phyloP scores from a whole-genome alignment of 2,329 filamentous ascomycete genomes.

The Penicillium glabrum region DNA sequence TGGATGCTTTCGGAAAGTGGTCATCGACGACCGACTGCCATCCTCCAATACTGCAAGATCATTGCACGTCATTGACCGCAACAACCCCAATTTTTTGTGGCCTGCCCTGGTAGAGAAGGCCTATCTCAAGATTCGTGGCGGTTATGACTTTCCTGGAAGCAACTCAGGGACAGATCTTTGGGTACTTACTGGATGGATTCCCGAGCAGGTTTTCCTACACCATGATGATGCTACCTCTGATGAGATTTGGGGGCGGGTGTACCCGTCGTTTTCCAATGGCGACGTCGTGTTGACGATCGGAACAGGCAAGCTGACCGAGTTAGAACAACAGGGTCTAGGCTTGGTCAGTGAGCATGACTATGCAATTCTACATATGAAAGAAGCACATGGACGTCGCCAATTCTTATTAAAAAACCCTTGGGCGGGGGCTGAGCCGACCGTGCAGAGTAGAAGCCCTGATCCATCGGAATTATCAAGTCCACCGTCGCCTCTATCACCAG shows the following conservation, averaged over 20 bases:
- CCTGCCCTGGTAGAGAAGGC: slow-evolving; percentile 93
- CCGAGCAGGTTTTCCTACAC: slow-evolving; percentile 90
- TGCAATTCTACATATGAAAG: slow-evolving; percentile 77
- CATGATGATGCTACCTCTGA: slow-evolving; percentile 77
- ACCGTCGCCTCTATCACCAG: slow-evolving; percentile 50
- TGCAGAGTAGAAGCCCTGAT: slow-evolving; percentile 11
- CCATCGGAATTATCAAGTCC: slow-evolving; percentile 3
- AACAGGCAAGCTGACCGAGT: slow-evolving; percentile 75
- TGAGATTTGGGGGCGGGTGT: slow-evolving; percentile 74
- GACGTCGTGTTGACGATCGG: slow-evolving; percentile 88
- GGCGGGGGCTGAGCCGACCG: slow-evolving; percentile 65
- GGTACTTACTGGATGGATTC: slow-evolving; percentile 93
- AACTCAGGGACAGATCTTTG: slow-evolving; percentile 95
- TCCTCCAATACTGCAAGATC: slow-evolving; percentile 69
- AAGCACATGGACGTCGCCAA: slow-evolving; percentile 61
- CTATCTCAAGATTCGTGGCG: slow-evolving; percentile 90
- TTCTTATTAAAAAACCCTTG: slow-evolving; percentile 95
- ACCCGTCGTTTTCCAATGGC: slow-evolving; percentile 70
- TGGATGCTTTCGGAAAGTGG: slow-evolving; percentile 81
- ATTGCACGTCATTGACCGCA: slow-evolving; percentile 83
- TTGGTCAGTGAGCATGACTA: slow-evolving; percentile 92
- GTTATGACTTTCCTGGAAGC: slow-evolving; percentile 96
- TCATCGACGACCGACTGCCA: slow-evolving; percentile 86
- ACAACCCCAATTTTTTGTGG: slow-evolving; percentile 81
- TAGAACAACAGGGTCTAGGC: slow-evolving; percentile 77